These are phyloP conservation scores for Macrophomina pseudophaseolina DNA, from an alignment of 2,329 filamentous ascomycete species.

Conservation along the genomic window DNA sequence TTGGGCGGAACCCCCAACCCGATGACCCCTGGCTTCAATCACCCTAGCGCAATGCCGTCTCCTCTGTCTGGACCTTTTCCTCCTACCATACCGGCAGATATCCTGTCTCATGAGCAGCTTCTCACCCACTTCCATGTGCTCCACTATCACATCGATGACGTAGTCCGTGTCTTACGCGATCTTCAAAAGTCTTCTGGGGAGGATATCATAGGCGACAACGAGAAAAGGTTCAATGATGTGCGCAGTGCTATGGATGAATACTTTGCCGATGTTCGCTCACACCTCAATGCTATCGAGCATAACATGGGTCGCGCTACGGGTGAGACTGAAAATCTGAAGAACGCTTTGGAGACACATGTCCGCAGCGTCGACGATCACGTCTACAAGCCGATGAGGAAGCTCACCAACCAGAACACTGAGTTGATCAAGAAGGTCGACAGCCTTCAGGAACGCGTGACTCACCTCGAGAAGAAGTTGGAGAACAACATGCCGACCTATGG, in stretches of 20 bases:
- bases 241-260: slow-evolving; percentile 32
- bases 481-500: not conserved
- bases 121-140: slow-evolving; percentile 43
- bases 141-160: slow-evolving; percentile 43
- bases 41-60: slow-evolving; percentile 36
- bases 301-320: slow-evolving; percentile 32
- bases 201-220: slow-evolving; percentile 30
- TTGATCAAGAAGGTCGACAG: slow-evolving; percentile 37
- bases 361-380: slow-evolving; percentile 36
- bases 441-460: slow-evolving; percentile 35
- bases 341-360: slow-evolving; percentile 28
- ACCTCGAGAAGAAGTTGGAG: slow-evolving; percentile 29
- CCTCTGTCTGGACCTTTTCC: slow-evolving; percentile 29
- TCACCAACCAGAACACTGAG: slow-evolving; percentile 34
- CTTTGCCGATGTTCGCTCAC: slow-evolving; percentile 36
- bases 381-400: slow-evolving; percentile 33
- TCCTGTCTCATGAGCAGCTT: slow-evolving; percentile 20
- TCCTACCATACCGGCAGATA: not conserved
- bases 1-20: not conserved
- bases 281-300: slow-evolving; percentile 35
- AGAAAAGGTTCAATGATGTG: slow-evolving; percentile 22
- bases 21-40: slow-evolving; percentile 25
- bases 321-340: slow-evolving; percentile 33
- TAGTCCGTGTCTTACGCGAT: slow-evolving; percentile 13
- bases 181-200: slow-evolving; percentile 28